Evolutionary conservation across 2,329 filamentous ascomycete genomes (phyloP).

Genomic region (Hawksworthiomyces lignivorus): DNA sequence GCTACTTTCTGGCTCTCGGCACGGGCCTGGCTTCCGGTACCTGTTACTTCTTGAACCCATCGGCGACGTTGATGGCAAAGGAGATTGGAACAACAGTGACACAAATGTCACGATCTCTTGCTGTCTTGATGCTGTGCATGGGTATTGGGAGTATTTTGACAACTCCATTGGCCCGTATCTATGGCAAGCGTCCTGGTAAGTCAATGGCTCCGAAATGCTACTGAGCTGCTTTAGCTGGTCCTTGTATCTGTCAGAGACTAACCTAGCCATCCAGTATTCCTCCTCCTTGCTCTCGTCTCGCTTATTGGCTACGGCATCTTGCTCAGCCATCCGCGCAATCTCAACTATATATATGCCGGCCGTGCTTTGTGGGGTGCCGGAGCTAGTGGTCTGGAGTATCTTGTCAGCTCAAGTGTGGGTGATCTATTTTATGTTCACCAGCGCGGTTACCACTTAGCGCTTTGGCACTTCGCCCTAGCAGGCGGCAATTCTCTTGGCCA

Average conservation of each 20-base stretch:
- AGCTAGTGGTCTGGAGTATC: slow-evolving; percentile 6
- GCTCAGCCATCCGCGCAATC: not conserved
- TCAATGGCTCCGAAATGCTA: too few relatives aligned
- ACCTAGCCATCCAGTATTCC: too few relatives aligned
- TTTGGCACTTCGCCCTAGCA: slow-evolving; percentile 13
- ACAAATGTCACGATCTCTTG: slow-evolving; percentile 4
- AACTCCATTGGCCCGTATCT: slow-evolving; percentile 7
- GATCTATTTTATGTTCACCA: slow-evolving; percentile 52
- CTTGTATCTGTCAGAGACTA: too few relatives aligned
- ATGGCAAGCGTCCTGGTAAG: slow-evolving; percentile 10
- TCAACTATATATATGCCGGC: slow-evolving; percentile 6
- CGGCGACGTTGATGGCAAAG: slow-evolving; percentile 1
- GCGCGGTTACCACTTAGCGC: slow-evolving; percentile 26
- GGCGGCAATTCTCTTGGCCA: slow-evolving; percentile 8
- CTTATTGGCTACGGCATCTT: slow-evolving; percentile 5
- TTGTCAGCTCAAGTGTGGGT: slow-evolving; percentile 38
- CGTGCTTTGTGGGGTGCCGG: slow-evolving; percentile 4
- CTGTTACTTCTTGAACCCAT: slow-evolving; percentile 8
- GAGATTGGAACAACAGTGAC: slow-evolving; percentile 6
- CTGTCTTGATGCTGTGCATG: slow-evolving; percentile 6
- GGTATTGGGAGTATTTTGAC: slow-evolving; percentile 8
- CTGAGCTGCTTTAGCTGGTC: too few relatives aligned
- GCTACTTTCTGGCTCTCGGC: slow-evolving; percentile 2
- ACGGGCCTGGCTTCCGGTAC: slow-evolving; percentile 5
- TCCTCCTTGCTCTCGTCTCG: not conserved